These are phyloP conservation scores for Kickxella alabastrina DNA, from an alignment of 192 early-diverging fungal genomes.

Conservation along the genomic window DNA sequence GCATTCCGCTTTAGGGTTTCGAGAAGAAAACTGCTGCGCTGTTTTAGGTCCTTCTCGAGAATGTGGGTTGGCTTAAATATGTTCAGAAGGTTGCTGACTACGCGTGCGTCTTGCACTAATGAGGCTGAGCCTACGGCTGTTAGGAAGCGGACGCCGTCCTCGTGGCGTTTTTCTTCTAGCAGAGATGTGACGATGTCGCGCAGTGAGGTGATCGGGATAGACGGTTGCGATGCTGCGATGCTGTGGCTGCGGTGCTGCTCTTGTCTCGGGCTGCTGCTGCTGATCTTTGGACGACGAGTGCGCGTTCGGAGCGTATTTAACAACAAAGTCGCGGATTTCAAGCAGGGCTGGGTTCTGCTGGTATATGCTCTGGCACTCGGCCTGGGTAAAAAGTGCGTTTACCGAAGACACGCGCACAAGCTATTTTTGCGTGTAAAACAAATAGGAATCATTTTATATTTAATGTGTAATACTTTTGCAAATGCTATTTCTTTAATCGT, in stretches of 20 bases:
- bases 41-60: constrained; percentile 31
- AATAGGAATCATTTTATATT: background rate
- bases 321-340: constrained; percentile 37
- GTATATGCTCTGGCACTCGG: constrained; percentile 23
- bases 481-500: too few relatives aligned
- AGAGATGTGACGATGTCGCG: constrained; percentile 31
- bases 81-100: constrained; percentile 20
- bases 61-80: constrained; percentile 30
- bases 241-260: background rate
- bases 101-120: constrained; percentile 15
- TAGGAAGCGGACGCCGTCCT: constrained; percentile 39
- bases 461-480: too few relatives aligned
- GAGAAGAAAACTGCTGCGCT: constrained; percentile 33
- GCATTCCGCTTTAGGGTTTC: background rate
- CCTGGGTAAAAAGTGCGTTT: constrained; percentile 1
- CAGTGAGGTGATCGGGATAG: constrained; percentile 19
- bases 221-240: constrained; percentile 3
- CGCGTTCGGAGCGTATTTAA: constrained; percentile 3
- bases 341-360: constrained; percentile 5
- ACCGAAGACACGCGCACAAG: constrained; percentile 1
- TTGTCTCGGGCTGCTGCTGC: background rate
- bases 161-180: constrained; percentile 32
- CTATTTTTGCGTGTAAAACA: background rate
- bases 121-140: background rate
- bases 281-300: background rate